Evolutionary conservation across 305 asterid species (phyloP), one percentile per base, ranked within the genome.

Genomic region (Solanum hybrid): DNA sequence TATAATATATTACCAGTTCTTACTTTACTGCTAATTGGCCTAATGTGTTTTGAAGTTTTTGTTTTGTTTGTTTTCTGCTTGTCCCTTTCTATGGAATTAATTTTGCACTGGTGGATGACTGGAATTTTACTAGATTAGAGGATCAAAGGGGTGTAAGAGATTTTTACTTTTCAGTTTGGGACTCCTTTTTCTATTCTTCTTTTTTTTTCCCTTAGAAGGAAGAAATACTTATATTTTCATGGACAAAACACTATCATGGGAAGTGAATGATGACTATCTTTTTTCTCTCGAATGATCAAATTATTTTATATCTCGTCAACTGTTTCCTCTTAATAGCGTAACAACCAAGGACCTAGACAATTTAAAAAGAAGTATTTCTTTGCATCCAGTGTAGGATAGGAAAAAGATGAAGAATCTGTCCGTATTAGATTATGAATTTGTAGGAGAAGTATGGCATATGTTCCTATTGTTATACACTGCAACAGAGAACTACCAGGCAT

Each of bases 161-260:
- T 15, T 36, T n/a, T n/a, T 3, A 35, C 60, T 78, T 36, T 78
- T 78, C 32, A n/a, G 32, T 36, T n/a, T 78, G 31, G 79, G 56
- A 78, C 56, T 22, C 19, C 7, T 36, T 35, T 60, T 78, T 78
- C 85, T 11, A 0, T 10, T 78, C 10, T n/a, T 78, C 66, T 86
- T 94, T 93, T 40, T 3, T 40, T 40, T 38, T 37, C 12, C 40
- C 85, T 78, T 78, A 36, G 12, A n/a, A 78, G 60, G 60, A 78
- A 36, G 85, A 78, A 42, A 42, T 40, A 4, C 51, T 40, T 11
- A 40, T 40, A 3, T 40, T 40, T 40, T 40, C 51, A 40, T 40
- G 51, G 51, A 40, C 51, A 40, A 40, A 24, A 14, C 45, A 38
- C 17, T 14, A 40, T 26, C 86, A 17, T 40, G 69, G 86, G 3